phyloP scores from a whole-genome alignment of 2,329 filamentous ascomycete species.

The Cladophialophora psammophila region DNA sequence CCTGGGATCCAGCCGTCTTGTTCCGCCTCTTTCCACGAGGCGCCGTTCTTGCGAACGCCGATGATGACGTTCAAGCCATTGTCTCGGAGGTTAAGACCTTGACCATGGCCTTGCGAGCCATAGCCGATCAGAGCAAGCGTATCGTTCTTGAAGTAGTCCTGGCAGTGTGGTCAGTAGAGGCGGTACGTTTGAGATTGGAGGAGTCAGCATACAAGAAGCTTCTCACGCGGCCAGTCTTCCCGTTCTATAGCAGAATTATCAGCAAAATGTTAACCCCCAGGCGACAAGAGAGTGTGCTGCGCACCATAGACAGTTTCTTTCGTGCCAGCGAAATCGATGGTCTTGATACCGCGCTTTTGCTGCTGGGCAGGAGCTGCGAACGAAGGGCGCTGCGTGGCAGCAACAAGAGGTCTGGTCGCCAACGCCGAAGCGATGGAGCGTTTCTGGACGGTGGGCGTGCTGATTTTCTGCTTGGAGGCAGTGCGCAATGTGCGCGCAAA shows the following conservation, averaged over 20 bases:
- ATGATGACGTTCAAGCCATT: constrained; percentile 99
- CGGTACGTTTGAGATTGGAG: constrained; percentile 28
- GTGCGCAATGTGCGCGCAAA: constrained; percentile 65
- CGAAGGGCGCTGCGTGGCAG: constrained; percentile 53
- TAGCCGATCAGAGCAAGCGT: constrained; percentile 99
- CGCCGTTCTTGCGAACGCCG: constrained; percentile 96
- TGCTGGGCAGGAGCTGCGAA: constrained; percentile 63
- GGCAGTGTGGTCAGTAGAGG: constrained; percentile 33
- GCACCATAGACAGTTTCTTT: constrained; percentile 94
- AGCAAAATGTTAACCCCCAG: constrained; percentile 17
- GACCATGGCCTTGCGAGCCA: constrained; percentile 96
- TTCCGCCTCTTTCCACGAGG: constrained; percentile 96
- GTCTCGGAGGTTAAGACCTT: constrained; percentile 99
- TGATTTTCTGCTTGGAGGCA: constrained; percentile 63
- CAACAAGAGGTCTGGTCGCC: constrained; percentile 59
- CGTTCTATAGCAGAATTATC: constrained; percentile 69
- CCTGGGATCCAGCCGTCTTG: constrained; percentile 98
- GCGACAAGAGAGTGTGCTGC: constrained; percentile 41
- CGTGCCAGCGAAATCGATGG: constrained; percentile 95
- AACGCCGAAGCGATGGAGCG: constrained; percentile 67
- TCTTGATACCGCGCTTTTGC: constrained; percentile 89
- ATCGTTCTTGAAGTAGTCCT: constrained; percentile 99
- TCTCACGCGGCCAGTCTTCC: constrained; percentile 97
- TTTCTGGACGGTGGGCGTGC: constrained; percentile 58
- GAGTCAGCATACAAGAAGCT: constrained; percentile 79